These are phyloP conservation scores for Ramularia collo-cygni DNA, from an alignment of 2,329 filamentous ascomycete species.

Conservation along the genomic window DNA sequence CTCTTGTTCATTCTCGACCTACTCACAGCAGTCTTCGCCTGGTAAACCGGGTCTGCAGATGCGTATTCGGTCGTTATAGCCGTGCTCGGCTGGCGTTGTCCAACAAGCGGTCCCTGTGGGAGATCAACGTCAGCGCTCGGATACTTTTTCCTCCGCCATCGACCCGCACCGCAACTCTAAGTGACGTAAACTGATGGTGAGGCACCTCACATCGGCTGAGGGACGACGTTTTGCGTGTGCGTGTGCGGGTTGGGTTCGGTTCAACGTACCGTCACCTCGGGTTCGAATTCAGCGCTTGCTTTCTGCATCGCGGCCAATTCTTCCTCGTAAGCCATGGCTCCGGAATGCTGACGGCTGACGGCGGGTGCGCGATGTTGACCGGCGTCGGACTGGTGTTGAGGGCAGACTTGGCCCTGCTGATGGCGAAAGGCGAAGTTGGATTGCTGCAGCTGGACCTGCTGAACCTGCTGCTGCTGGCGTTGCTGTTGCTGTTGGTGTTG, in stretches of 20 bases:
- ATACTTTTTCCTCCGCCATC: conserved; percentile 10
- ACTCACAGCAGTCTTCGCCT: conserved; percentile 78
- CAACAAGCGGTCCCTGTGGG: conserved; percentile 71
- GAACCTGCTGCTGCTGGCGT: conserved; percentile 5
- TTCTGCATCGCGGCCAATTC: conserved; percentile 57
- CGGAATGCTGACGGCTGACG: conserved; percentile 17
- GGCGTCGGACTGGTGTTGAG: conserved; percentile 3
- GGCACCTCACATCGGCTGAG: conserved; percentile 5
- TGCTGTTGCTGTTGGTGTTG: conserved; percentile 17
- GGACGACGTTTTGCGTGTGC: no score
- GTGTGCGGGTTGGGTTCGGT: neutral
- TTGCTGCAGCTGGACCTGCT: conserved; percentile 8
- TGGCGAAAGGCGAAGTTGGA: no score
- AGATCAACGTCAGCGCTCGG: conserved; percentile 22
- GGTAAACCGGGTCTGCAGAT: conserved; percentile 75
- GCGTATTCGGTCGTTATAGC: conserved; percentile 80
- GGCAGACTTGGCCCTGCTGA: no score
- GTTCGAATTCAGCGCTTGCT: conserved; percentile 54
- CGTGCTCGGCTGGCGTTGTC: conserved; percentile 67
- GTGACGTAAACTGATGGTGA: conserved; percentile 10
- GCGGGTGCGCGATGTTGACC: conserved; percentile 20
- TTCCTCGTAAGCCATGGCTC: conserved; percentile 41
- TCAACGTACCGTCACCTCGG: conserved; percentile 48
- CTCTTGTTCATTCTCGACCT: conserved; percentile 7
- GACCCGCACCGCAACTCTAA: conserved; percentile 21